A percentile compares a stretch with the other conserved stretches of the same genome.
Evolutionary conservation across 2,329 filamentous ascomycete genomes (phyloP).

Genomic region (Neopestalotiopsis sp.): DNA sequence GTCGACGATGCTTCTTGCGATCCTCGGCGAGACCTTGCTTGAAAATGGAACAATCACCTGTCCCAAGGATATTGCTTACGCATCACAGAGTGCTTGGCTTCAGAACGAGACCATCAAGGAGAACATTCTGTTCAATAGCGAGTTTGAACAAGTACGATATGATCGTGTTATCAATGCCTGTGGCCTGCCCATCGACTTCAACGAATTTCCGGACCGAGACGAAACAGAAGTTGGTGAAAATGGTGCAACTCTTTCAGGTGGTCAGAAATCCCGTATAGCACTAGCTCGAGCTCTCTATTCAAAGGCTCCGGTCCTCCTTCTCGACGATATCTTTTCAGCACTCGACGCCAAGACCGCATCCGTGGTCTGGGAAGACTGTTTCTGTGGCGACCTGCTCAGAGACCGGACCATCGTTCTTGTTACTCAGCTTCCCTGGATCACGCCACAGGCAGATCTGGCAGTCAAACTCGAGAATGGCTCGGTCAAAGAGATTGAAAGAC

Average conservation of each 20-base stretch:
- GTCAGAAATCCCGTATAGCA: conserved; percentile 62
- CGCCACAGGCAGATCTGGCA: conserved; percentile 54
- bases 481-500: conserved; percentile 46
- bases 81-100: conserved; percentile 63
- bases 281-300: conserved; percentile 64
- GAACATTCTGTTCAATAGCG: conserved; percentile 60
- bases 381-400: conserved; percentile 59
- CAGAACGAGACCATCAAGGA: conserved; percentile 61
- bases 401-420: conserved; percentile 63
- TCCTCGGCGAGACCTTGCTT: conserved; percentile 60
- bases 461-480: conserved; percentile 53
- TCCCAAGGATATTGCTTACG: conserved; percentile 60
- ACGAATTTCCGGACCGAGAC: conserved; percentile 56
- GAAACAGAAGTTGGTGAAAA: conserved; percentile 60
- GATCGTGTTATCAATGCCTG: conserved; percentile 61
- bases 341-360: conserved; percentile 64
- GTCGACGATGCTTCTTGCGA: conserved; percentile 58
- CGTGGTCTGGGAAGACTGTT: conserved; percentile 61
- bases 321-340: conserved; percentile 66
- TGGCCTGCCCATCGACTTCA: conserved; percentile 56
- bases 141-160: conserved; percentile 59
- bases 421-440: conserved; percentile 60
- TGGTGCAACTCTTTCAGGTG: conserved; percentile 60
- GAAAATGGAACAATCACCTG: conserved; percentile 53
- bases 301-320: conserved; percentile 57